Base-by-base conservation (phyloP, 2,329 filamentous ascomycete species). In the Periglandula ipomoeae region DNA sequence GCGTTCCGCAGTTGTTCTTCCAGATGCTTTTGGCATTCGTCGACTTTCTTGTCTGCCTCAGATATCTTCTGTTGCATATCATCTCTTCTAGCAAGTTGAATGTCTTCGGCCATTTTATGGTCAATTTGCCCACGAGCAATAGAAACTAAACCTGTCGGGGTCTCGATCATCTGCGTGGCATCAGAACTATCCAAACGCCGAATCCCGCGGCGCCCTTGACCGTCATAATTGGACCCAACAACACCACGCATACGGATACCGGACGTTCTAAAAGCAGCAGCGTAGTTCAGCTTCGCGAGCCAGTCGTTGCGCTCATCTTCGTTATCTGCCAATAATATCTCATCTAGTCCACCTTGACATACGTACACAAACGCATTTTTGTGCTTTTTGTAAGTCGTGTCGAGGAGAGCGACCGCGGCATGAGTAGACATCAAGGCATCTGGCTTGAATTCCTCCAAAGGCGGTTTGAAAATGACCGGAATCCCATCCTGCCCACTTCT, bases 231-330 rank as follows among this genome's bases (percentile, higher is more conserved):
- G 5, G 85, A 85, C 11, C 87, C 89, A 46, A 93, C 78, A 49
- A 95, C 84, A 20, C 89, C 90, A 57, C 91, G 81, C 75, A 95
- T 94, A 39, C 89, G 81, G 5, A 97, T 89, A 11, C 91, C 90
- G 5, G 90, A 88, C 0, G 89, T 95, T 56, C 89, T 81, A 65
- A 97, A 97, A 1, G 93, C 88, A 8, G 93, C 90, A 30, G 91
- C 91, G 62, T 97, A 97, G 64, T 98, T 98, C 52, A 98, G 78
- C 60, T 95, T 93, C 7, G 87, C 87, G 24, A 98, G 73, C 93
- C 93, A 98, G 62, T 98, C 93, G 59, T 96, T 95, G 76, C 95
- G 83, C 59, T 98, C 93, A 1, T 81, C 74, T 59, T 98, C 93
- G 47, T 82, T 89, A 58, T 96, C 90, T 5, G 93, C 91, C 17